These are phyloP conservation scores for Abelmoschus esculentus DNA, from an alignment of 345 rosid genomes.

Conservation along the genomic window DNA sequence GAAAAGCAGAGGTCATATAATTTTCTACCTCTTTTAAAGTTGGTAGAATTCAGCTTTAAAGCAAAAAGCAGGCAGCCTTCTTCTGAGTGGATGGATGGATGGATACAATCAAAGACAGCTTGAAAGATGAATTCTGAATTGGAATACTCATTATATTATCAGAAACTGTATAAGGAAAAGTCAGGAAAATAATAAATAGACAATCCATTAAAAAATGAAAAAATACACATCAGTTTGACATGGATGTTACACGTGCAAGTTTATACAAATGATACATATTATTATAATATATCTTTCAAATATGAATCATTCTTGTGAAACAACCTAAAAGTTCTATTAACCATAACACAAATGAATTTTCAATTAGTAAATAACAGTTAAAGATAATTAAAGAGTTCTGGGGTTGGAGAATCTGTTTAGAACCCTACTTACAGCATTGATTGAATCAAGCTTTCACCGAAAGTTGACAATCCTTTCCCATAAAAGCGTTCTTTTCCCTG, in stretches of 20 bases:
- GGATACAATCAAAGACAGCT: constrained; percentile 4
- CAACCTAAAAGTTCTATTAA: too few species aligned
- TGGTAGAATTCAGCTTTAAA: constrained; percentile 11
- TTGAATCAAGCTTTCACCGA: constrained; percentile 10
- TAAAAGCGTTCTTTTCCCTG: neutral
- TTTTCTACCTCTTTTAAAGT: constrained; percentile 3
- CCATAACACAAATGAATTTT: too few species aligned
- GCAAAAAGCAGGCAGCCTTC: neutral
- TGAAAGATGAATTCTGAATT: constrained; percentile 3
- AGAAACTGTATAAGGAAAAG: neutral
- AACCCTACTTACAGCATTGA: constrained; percentile 4
- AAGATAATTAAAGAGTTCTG: neutral
- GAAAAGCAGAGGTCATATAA: neutral
- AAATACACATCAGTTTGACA: neutral
- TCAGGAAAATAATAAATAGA: neutral
- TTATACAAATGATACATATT: neutral
- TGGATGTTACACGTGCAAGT: constrained; percentile 7
- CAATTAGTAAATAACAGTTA: too few species aligned
- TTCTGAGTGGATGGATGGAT: neutral
- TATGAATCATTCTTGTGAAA: neutral
- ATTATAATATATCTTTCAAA: neutral
- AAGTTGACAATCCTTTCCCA: constrained; percentile 9
- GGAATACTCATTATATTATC: neutral
- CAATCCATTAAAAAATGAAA: neutral
- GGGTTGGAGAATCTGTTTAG: neutral